These are phyloP conservation scores for Plasmodium cynomolgi DNA, from an alignment of 169 alveolate genomes.

Conservation along the genomic window DNA sequence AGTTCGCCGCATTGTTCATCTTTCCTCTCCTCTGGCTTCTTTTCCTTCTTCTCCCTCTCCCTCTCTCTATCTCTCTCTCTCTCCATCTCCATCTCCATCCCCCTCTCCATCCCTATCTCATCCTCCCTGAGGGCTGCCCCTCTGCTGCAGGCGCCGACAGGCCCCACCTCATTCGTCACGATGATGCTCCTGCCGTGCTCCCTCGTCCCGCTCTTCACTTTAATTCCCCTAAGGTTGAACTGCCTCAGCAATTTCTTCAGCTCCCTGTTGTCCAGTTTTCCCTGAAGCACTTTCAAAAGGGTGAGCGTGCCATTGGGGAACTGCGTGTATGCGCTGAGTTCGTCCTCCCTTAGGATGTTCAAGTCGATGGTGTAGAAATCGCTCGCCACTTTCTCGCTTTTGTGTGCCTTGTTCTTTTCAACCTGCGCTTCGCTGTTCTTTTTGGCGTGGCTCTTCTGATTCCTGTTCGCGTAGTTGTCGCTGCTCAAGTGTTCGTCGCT, in stretches of 20 bases:
- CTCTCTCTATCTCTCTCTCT: too few species aligned
- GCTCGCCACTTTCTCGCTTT: not conserved
- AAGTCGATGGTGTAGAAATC: conserved; percentile 6
- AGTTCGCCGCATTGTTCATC: not conserved
- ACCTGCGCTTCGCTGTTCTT: not conserved
- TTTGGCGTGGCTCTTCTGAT: not conserved
- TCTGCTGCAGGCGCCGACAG: not conserved
- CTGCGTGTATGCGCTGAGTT: not conserved
- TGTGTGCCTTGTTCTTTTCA: not conserved
- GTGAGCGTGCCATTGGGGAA: not conserved
- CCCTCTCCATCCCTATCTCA: not conserved
- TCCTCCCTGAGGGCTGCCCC: not conserved
- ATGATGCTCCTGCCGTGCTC: not conserved
- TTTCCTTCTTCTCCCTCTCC: not conserved
- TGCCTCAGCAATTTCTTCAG: conserved; percentile 13
- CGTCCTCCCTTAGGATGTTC: conserved; percentile 39
- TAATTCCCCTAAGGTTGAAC: conserved; percentile 10
- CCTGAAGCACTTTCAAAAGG: conserved; percentile 7
- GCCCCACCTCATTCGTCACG: not conserved
- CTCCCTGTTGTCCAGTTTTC: conserved; percentile 19
- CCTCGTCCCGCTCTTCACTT: not conserved
- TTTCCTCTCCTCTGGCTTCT: not conserved
- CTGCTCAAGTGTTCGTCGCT: not conserved
- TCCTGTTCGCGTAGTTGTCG: not conserved
- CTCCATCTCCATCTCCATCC: not conserved